Base-by-base conservation (phyloP, 805 yeast species). In the Hanseniaspora clermontiae region DNA sequence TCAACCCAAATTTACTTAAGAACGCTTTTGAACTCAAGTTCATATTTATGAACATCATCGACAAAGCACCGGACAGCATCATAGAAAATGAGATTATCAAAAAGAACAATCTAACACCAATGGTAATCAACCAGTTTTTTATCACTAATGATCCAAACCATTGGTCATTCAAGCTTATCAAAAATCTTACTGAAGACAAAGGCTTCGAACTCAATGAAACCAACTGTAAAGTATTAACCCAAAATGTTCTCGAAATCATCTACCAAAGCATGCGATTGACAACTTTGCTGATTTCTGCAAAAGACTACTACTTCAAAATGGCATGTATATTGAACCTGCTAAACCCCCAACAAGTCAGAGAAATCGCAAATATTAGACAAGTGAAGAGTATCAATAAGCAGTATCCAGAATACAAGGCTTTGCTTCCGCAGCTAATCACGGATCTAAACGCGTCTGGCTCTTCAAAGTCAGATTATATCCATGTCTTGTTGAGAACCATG, bases 401-500 rank as follows among this genome's bases (percentile, higher is more conserved):
- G 11, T 43, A 20, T 14, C 55, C 58, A 34, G 32, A 37, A n/a
- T 56, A 50, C 32, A 56, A 39, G n/a, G 19, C 50, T 3, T 56
- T 56, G 27, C 17, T 56, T 47, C n/a, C 19, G 29, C 51, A 50
- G 17, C n/a, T 50, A 9, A 11, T 56, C 2, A 3, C 14, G 9
- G 58, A 50, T 39, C 27, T 50, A 17, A 43, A 47, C n/a, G 19
- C 43, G 3, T 24, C 31, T 31, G 15, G 20, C 40, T 68, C 67
- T 7, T 63, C 66, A n/a, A 64, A 64, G 37, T 69, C 73, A 12
- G 47, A 15, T 5, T 39, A 27, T 36, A 24, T 84, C 36, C 84
- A 84, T 0, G 67, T 74, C 17, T 65, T 84, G 3, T 68, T 87
- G n/a, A 70, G 78, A 56, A 77, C 78, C 2, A 72, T 84, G 37